phyloP scores from a whole-genome alignment of 2,329 filamentous ascomycete genomes.

The Colletotrichum sp. region DNA sequence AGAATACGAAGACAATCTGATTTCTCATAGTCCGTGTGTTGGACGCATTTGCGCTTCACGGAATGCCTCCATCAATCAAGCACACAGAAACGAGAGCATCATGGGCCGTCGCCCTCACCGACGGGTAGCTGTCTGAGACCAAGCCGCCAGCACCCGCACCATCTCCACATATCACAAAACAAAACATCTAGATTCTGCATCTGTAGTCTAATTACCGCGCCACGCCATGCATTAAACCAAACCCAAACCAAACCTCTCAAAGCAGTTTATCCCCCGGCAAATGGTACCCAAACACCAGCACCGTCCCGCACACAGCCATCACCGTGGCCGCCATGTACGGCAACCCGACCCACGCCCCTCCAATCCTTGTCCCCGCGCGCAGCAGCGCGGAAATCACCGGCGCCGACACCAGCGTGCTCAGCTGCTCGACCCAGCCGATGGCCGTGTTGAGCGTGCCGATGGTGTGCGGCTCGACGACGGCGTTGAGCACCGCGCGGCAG shows the following conservation, averaged over 20 bases:
- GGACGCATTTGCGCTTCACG: not conserved
- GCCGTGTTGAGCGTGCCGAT: conserved; percentile 60
- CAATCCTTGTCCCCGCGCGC: conserved; percentile 47
- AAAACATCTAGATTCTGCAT: not conserved
- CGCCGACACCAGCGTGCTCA: conserved; percentile 50
- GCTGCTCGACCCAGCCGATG: conserved; percentile 53
- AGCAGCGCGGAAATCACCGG: conserved; percentile 54
- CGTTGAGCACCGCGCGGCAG: conserved; percentile 55
- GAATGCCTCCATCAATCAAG: not conserved
- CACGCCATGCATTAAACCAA: not conserved
- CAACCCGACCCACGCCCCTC: conserved; percentile 54
- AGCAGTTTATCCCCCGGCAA: conserved; percentile 25
- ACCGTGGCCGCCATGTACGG: conserved; percentile 47
- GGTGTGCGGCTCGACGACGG: conserved; percentile 57
- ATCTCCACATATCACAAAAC: not conserved
- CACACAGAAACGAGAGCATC: not conserved
- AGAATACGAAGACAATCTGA: not conserved
- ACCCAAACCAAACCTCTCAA: not conserved
- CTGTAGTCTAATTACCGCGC: not conserved
- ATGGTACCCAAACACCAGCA: conserved; percentile 34
- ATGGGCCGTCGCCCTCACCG: not conserved
- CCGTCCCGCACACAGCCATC: conserved; percentile 33
- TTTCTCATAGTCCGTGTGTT: not conserved
- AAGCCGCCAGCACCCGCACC: not conserved
- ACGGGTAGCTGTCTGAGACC: not conserved